A percentile compares a stretch with the other conserved stretches of the same genome.
Evolutionary conservation across 345 rosid species (phyloP).

Genomic region (Moringa oleifera): DNA sequence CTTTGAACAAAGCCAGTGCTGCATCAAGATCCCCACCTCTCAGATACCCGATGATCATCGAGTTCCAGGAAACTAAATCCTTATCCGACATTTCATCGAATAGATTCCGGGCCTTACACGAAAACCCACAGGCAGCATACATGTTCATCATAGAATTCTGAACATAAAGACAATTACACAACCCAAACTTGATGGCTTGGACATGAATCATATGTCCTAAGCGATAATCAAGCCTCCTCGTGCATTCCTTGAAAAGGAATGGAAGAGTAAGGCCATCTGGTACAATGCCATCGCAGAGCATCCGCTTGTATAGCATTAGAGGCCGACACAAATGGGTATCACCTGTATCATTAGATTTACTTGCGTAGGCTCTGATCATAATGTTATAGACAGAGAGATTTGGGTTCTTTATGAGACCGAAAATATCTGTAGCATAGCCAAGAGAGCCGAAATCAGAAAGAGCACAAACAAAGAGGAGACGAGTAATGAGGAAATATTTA

Average conservation of each 20-base stretch:
- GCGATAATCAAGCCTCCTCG: slow-evolving; percentile 19
- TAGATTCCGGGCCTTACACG: slow-evolving; percentile 31
- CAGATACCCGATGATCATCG: slow-evolving; percentile 46
- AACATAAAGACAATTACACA: slow-evolving; percentile 32
- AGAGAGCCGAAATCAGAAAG: slow-evolving; percentile 37
- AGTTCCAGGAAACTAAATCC: slow-evolving; percentile 59
- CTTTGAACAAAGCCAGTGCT: slow-evolving; percentile 32
- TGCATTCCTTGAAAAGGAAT: slow-evolving; percentile 53
- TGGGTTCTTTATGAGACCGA: slow-evolving; percentile 25
- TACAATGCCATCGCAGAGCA: slow-evolving; percentile 31
- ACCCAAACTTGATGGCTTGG: slow-evolving; percentile 36
- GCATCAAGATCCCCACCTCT: slow-evolving; percentile 41
- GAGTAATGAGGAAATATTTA: slow-evolving; percentile 27
- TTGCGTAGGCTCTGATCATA: slow-evolving; percentile 53
- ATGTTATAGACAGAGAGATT: slow-evolving; percentile 34
- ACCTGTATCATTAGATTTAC: slow-evolving; percentile 4
- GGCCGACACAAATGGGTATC: slow-evolving; percentile 9
- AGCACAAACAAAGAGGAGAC: slow-evolving; percentile 47
- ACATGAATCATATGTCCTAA: slow-evolving; percentile 38
- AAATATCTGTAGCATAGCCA: slow-evolving; percentile 34
- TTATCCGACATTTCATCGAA: slow-evolving; percentile 48
- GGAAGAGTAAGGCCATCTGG: slow-evolving; percentile 57
- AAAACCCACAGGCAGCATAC: slow-evolving; percentile 24
- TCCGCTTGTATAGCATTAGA: slow-evolving; percentile 34
- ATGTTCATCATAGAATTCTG: slow-evolving; percentile 41